Percentiles rank a stretch among this genome's conserved stretches.
Evolutionary conservation across 148 eudicot species (phyloP).

Genomic region (Linanthus parryae): DNA sequence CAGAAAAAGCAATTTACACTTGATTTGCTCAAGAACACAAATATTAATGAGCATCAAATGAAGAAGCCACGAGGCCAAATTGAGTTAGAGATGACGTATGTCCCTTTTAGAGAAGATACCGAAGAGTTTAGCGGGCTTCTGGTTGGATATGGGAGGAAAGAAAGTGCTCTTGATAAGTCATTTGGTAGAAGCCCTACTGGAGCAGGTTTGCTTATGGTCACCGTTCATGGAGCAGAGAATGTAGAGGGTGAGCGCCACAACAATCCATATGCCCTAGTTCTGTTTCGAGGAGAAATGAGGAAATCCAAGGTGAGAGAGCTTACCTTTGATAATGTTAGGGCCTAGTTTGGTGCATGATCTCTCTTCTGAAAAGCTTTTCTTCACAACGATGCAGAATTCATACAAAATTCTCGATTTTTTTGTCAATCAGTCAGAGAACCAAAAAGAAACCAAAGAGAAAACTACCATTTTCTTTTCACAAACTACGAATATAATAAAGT

Average conservation of each 20-base stretch:
- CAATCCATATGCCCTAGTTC: conserved; percentile 59
- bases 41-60: conserved; percentile 31
- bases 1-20: conserved; percentile 50
- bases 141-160: conserved; percentile 13
- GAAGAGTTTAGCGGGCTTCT: conserved; percentile 24
- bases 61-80: conserved; percentile 66
- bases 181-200: conserved; percentile 32
- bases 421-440: too few relatives aligned
- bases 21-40: conserved; percentile 57
- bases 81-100: conserved; percentile 54
- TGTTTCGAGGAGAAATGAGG: conserved; percentile 68
- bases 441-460: too few relatives aligned
- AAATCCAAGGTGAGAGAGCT: conserved; percentile 61
- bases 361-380: too few relatives aligned
- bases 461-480: too few relatives aligned
- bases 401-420: too few relatives aligned
- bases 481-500: too few relatives aligned
- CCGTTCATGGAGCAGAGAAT: conserved; percentile 63
- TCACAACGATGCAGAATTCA: too few relatives aligned
- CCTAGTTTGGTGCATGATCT: too few relatives aligned
- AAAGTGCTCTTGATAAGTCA: conserved; percentile 16
- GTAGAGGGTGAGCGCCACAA: conserved; percentile 66
- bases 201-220: conserved; percentile 69
- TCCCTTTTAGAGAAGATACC: conserved; percentile 58
- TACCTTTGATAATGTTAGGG: too few relatives aligned